Conservation (phyloP, 164 flowering plant species). For the Buxus sempervirens region DNA sequence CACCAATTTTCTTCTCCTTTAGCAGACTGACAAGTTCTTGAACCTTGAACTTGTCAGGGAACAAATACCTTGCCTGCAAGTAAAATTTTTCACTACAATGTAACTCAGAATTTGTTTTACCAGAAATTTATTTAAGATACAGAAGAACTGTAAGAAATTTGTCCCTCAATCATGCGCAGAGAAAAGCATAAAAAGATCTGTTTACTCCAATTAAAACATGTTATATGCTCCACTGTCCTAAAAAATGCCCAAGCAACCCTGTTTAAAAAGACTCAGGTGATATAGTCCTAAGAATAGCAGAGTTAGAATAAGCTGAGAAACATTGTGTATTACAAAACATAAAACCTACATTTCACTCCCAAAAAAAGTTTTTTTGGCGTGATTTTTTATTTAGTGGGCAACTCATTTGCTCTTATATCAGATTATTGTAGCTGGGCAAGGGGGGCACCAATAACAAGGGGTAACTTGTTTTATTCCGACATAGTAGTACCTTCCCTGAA, state of each 20-base stretch:
- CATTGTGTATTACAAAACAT: neutral
- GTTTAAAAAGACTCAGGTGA: neutral
- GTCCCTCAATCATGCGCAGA: neutral
- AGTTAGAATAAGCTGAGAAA: neutral
- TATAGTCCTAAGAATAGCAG: neutral
- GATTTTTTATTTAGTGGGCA: neutral
- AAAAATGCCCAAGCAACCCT: neutral
- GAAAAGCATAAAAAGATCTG: neutral
- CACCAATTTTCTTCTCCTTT: slow-evolving; percentile 83
- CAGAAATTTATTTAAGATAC: too few relatives aligned
- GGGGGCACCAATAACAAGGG: neutral
- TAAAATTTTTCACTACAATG: slow-evolving; percentile 20
- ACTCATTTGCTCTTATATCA: neutral
- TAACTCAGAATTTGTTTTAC: slow-evolving; percentile 24
- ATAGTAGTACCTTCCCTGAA: neutral
- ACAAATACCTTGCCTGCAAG: slow-evolving; percentile 80
- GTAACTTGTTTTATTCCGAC: neutral
- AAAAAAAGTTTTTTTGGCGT: too few relatives aligned
- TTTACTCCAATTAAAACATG: neutral
- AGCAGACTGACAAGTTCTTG: slow-evolving; percentile 73
- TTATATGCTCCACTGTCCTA: neutral
- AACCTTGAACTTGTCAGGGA: slow-evolving; percentile 73
- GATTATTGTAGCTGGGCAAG: neutral
- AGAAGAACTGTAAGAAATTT: too few relatives aligned
- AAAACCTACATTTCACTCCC: neutral